Base-by-base conservation (phyloP, 495 filamentous ascomycete genomes). In the Podospora appendiculata region DNA sequence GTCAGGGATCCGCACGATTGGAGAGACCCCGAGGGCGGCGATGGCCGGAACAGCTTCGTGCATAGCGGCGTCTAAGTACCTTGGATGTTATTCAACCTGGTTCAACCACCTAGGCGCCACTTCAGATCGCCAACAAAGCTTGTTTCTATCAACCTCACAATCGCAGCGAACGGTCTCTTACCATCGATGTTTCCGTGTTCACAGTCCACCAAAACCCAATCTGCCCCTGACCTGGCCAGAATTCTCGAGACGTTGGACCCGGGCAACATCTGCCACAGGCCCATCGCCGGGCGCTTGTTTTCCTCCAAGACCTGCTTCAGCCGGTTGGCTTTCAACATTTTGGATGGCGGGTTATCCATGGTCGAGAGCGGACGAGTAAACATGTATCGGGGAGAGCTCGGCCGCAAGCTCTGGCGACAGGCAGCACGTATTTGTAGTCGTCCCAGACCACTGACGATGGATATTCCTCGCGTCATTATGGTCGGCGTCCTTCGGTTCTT, bases 101-200 rank as follows among this genome's bases (percentile, higher is more conserved):
- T 16, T 25, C 25, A 25, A 25, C 25, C 25, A 5, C 25, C 25
- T 2, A 25, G 25, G 5, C 25, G 5, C 25, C 25, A 25, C 25
- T 25, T 2, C 25, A 25, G 25, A 25, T 25, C 25, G 25, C 5
- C 25, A 5, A 5, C 2, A 25, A 25, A 11, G 4, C 14, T 3
- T 38, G 32, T 39, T 18, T 32, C 25, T 25, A 25, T 2, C 25
- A 25, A 25, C 5, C 25, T 25, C 25, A 25, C 25, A 25, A 25
- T 5, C 25, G 5, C 25, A 25, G 25, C 25, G 25, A 25, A 25
- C 25, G 25, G 32, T n/a, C 25, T 32, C 65, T 34, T 69, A 85
- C 83, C 86, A 58, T 86, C 84, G 25, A 90, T 85, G 58, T 87
- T 87, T 16, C 88, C 88, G 68, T 92, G 87, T 62, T 89, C 85